Evolutionary conservation across 306 rosid species (phyloP), one percentile per base, ranked within the genome.

Genomic region (Trifolium pratense): DNA sequence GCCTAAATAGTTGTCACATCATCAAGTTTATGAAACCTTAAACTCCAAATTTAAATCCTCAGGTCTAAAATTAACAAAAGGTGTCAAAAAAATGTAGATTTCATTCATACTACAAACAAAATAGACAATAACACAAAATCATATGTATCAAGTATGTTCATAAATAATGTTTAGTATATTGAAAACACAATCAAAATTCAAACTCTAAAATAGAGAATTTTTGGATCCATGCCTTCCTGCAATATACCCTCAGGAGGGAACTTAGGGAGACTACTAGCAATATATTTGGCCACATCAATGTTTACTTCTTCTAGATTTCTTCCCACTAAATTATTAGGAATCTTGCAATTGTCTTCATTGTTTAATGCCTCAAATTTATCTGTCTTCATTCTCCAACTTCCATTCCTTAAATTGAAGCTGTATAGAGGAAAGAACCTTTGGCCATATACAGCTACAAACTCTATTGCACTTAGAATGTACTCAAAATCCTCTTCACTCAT

Each of bases 391-490:
- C 71, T 74, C 96, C 96, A 91, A 72, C 90, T 83, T 0, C 96
- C 97, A 55, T 70, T 85, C 74, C 75, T 76, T 73, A 78, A 78
- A 74, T 84, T 79, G 83, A 91, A 88, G 82, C 48, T 43, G 66
- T 91, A 93, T 15, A 89, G 15, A 6, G 94, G 86, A 79, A 91
- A 84, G 66, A 91, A 89, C 17, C 94, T 64, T 75, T 91, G 96
- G 66, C 97, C 98, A 73, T 86, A 88, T 37, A 66, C 63, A 49
- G 92, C 91, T 77, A 93, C n/a, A 77, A 89, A 91, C 69, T 93
- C 97, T 73, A 93, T 46, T 9, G 97, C 90, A 36, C 48, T 70
- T 74, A 87, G 34, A 78, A 88, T 87, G 84, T 85, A 93, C 70
- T 93, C 97, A 57, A 91, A 86, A 69, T 91, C 96, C 10, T 84